A percentile compares a stretch with the other conserved stretches of the same genome.
phyloP scores from a whole-genome alignment of 257 asterid species.

The Capsicum baccatum region DNA sequence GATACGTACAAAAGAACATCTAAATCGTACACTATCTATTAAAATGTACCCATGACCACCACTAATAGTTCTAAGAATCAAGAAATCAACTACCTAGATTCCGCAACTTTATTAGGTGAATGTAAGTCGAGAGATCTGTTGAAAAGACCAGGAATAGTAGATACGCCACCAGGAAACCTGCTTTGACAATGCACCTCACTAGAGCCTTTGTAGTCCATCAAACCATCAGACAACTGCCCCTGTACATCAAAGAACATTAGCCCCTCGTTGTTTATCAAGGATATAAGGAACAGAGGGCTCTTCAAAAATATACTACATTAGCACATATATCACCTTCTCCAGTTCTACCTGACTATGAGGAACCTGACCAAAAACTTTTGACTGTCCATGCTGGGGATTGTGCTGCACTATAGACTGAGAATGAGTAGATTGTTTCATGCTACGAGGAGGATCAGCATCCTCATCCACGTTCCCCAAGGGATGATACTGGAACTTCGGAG shows the following conservation, averaged over 20 bases:
- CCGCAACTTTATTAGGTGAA: conserved; percentile 47
- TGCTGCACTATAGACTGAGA: conserved; percentile 46
- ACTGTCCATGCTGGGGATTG: conserved; percentile 56
- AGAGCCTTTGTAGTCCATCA: conserved; percentile 47
- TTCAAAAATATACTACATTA: conserved; percentile 23
- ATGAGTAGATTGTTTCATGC: conserved; percentile 55
- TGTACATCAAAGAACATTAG: conserved; percentile 45
- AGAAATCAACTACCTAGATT: conserved; percentile 55
- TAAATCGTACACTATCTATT: neutral
- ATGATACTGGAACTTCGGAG: conserved; percentile 83
- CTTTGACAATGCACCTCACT: conserved; percentile 50
- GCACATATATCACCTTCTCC: conserved; percentile 52
- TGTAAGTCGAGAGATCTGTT: conserved; percentile 50
- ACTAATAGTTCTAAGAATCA: neutral
- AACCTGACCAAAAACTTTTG: conserved; percentile 59
- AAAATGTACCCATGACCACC: neutral
- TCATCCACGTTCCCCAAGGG: conserved; percentile 88
- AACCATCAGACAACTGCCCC: conserved; percentile 61
- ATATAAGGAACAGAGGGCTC: neutral
- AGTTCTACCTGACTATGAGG: conserved; percentile 42
- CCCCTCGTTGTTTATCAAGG: neutral
- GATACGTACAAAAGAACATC: neutral
- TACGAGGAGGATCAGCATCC: conserved; percentile 53
- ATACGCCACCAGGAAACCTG: conserved; percentile 47
- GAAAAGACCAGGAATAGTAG: conserved; percentile 45